phyloP scores from a whole-genome alignment of 169 alveolate species.

The Cyclospora cayetanensis region DNA sequence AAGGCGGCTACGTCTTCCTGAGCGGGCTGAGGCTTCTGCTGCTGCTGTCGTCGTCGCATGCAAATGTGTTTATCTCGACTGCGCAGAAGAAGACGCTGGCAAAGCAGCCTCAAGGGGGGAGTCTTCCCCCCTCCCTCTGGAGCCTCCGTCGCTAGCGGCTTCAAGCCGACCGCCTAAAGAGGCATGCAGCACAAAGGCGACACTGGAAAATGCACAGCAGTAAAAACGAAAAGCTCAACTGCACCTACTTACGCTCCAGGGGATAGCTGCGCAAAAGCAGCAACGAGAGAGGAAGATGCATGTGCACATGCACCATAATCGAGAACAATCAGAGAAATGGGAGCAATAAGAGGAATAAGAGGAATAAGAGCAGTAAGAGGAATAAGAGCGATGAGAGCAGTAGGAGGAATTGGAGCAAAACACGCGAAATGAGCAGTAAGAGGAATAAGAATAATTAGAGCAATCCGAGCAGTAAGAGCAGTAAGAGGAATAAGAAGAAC shows the following conservation, averaged over 20 bases:
- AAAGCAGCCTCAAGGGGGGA: not conserved
- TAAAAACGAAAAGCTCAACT: not conserved
- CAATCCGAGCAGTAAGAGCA: too few species aligned
- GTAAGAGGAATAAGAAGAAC: too few species aligned
- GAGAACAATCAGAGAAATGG: too few species aligned
- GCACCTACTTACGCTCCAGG: not conserved
- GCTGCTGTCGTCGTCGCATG: not conserved
- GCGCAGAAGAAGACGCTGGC: not conserved
- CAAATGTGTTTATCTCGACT: too few species aligned
- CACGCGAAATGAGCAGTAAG: too few species aligned
- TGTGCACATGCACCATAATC: not conserved
- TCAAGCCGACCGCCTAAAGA: not conserved
- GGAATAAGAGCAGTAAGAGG: too few species aligned
- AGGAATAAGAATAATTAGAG: too few species aligned
- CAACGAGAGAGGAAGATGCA: not conserved
- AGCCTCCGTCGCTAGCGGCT: not conserved
- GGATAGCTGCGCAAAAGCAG: not conserved
- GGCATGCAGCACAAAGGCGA: not conserved
- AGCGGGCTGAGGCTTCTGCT: conserved; percentile 18
- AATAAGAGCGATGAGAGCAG: too few species aligned
- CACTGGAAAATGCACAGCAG: not conserved
- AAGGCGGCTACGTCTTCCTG: not conserved
- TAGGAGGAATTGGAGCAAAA: too few species aligned
- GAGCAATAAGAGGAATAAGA: too few species aligned
- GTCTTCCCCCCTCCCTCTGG: not conserved